Evolutionary conservation across 2,329 filamentous ascomycete species (phyloP).

Genomic region (Fonsecaea pugnacius): DNA sequence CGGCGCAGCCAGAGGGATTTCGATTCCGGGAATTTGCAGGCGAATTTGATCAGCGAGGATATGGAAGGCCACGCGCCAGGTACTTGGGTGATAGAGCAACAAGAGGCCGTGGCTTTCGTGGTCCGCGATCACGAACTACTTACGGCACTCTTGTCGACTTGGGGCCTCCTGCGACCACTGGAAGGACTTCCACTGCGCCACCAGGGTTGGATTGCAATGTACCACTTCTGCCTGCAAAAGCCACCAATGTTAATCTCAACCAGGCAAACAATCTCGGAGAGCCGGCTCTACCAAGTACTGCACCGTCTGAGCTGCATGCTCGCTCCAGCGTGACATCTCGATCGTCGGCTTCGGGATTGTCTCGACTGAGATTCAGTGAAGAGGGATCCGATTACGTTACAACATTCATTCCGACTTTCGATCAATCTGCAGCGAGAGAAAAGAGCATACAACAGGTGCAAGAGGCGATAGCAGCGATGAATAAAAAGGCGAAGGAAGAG

Average conservation of each 20-base stretch:
- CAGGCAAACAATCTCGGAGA: not conserved
- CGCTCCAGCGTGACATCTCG: conserved; percentile 5
- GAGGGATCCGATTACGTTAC: conserved; percentile 24
- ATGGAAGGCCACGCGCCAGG: not conserved
- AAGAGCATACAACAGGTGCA: conserved; percentile 10
- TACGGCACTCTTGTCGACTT: conserved; percentile 20
- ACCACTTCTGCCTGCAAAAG: conserved; percentile 10
- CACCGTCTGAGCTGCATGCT: conserved; percentile 7
- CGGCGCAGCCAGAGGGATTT: not conserved
- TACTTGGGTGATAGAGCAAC: not conserved
- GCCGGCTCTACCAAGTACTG: not conserved
- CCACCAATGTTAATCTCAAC: not conserved
- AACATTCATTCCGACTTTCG: conserved; percentile 10
- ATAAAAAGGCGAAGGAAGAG: conserved; percentile 26
- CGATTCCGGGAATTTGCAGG: not conserved
- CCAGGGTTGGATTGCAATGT: conserved; percentile 27
- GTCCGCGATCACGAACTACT: not conserved
- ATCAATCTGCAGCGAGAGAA: conserved; percentile 20
- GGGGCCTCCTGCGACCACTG: not conserved
- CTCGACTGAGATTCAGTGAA: conserved; percentile 24
- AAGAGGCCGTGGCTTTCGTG: conserved; percentile 11
- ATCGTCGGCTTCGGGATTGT: conserved; percentile 12
- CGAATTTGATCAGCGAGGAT: not conserved
- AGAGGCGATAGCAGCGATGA: conserved; percentile 18
- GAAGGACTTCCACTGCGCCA: conserved; percentile 7